Evolutionary conservation across 345 rosid species (phyloP).

Genomic region (Clarkia xantiana): DNA sequence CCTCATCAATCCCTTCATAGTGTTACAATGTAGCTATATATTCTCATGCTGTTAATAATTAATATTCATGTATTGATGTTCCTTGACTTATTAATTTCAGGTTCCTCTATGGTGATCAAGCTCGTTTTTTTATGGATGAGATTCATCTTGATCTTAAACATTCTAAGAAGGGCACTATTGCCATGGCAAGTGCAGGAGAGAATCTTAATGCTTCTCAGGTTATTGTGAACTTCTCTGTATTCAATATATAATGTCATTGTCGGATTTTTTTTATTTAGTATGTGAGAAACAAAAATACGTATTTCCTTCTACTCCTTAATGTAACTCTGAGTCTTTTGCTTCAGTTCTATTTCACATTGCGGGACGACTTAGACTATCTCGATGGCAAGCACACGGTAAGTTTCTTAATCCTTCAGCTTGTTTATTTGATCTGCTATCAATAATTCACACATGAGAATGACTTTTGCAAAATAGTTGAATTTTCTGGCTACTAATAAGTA

Average conservation of each 20-base stretch:
- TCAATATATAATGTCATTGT: background rate
- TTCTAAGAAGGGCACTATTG: slow-evolving; percentile 66
- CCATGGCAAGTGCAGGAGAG: slow-evolving; percentile 96
- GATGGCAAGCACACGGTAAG: slow-evolving; percentile 94
- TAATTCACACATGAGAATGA: background rate
- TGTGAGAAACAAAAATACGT: background rate
- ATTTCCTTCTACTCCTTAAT: background rate
- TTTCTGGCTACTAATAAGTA: background rate
- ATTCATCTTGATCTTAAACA: slow-evolving; percentile 82
- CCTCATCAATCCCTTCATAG: too few species aligned
- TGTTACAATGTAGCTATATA: background rate
- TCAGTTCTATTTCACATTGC: slow-evolving; percentile 83
- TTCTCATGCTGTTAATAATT: background rate
- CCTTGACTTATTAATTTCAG: slow-evolving; percentile 22
- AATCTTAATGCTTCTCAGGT: slow-evolving; percentile 99
- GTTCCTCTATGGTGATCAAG: slow-evolving; percentile 78
- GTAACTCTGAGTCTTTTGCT: slow-evolving; percentile 13
- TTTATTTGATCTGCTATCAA: background rate
- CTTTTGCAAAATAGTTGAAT: background rate
- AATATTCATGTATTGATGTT: background rate
- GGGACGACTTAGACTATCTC: slow-evolving; percentile 82
- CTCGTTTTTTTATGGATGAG: slow-evolving; percentile 79
- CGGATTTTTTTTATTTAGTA: background rate
- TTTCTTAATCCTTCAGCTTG: slow-evolving; percentile 3
- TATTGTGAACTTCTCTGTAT: background rate